Conservation (phyloP, 2,329 filamentous ascomycete species). For the Trichoderma atrobrunneum region DNA sequence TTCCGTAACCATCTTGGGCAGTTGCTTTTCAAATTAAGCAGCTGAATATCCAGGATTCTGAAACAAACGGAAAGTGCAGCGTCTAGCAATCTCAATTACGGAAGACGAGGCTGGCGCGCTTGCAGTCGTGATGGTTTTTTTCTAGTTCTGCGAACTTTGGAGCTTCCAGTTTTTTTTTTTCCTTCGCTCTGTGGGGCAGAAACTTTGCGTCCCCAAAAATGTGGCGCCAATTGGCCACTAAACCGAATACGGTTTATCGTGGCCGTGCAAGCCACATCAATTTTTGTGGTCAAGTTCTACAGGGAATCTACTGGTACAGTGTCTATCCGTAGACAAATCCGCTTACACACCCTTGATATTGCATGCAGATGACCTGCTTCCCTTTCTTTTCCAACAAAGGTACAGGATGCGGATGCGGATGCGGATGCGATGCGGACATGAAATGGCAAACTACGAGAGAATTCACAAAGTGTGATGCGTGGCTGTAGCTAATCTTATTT, state of each 20-base stretch:
- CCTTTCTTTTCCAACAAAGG: too few species aligned
- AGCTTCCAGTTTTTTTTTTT: slow-evolving; percentile 27
- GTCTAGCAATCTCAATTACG: slow-evolving; percentile 9
- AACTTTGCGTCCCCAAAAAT: slow-evolving; percentile 15
- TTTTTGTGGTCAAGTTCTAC: too few species aligned
- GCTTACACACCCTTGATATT: too few species aligned
- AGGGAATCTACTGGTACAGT: too few species aligned
- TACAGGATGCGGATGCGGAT: too few species aligned
- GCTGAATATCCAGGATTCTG: slow-evolving; percentile 2
- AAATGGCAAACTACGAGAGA: too few species aligned
- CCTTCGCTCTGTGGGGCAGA: slow-evolving; percentile 23
- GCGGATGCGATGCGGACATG: too few species aligned
- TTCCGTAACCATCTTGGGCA: slow-evolving; percentile 46
- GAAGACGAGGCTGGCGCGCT: slow-evolving; percentile 6
- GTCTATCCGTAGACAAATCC: too few species aligned
- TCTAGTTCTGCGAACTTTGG: slow-evolving; percentile 19
- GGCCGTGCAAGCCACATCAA: neutral
- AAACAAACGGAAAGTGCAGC: neutral
- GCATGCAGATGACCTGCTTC: too few species aligned
- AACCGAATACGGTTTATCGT: neutral
- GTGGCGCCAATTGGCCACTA: slow-evolving; percentile 22
- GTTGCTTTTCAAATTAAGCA: neutral
- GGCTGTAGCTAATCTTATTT: too few species aligned
- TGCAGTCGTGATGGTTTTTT: slow-evolving; percentile 16
- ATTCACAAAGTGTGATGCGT: too few species aligned